Percentiles rank a stretch among this genome's conserved stretches.
phyloP scores from a whole-genome alignment of 1,284 basidiomycete species.

The Chiua sp. region DNA sequence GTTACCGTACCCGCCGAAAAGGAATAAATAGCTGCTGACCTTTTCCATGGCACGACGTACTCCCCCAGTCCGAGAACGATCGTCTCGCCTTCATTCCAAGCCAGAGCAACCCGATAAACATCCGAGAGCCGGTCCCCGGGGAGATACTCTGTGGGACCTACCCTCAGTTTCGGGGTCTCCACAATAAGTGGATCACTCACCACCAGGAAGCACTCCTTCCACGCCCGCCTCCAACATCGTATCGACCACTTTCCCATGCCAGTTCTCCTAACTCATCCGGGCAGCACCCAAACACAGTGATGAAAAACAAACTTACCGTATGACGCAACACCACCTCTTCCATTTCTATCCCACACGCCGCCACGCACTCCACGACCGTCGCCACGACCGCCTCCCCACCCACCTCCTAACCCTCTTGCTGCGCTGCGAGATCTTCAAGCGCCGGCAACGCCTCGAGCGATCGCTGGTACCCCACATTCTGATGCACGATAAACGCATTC shows the following conservation, averaged over 20 bases:
- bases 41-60: slow-evolving; percentile 70
- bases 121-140: slow-evolving; percentile 67
- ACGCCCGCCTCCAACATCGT: slow-evolving; percentile 41
- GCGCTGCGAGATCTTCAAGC: slow-evolving; percentile 57
- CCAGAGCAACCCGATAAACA: slow-evolving; percentile 55
- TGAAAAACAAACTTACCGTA: slow-evolving; percentile 43
- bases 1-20: background rate
- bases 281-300: background rate
- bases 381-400: slow-evolving; percentile 62
- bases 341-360: slow-evolving; percentile 60
- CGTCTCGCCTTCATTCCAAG: slow-evolving; percentile 46
- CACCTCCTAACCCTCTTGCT: slow-evolving; percentile 60
- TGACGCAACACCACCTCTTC: slow-evolving; percentile 53
- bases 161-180: background rate
- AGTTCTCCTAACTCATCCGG: slow-evolving; percentile 46
- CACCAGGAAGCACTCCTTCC: slow-evolving; percentile 47
- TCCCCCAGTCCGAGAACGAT: slow-evolving; percentile 55
- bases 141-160: slow-evolving; percentile 55
- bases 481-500: slow-evolving; percentile 56
- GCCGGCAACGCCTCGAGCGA: slow-evolving; percentile 29
- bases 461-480: slow-evolving; percentile 56
- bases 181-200: slow-evolving; percentile 29
- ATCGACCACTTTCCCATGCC: slow-evolving; percentile 50
- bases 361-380: too few species aligned
- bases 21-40: slow-evolving; percentile 45